phyloP scores from a whole-genome alignment of 768 basidiomycete genomes.

The Lepiota venenata region DNA sequence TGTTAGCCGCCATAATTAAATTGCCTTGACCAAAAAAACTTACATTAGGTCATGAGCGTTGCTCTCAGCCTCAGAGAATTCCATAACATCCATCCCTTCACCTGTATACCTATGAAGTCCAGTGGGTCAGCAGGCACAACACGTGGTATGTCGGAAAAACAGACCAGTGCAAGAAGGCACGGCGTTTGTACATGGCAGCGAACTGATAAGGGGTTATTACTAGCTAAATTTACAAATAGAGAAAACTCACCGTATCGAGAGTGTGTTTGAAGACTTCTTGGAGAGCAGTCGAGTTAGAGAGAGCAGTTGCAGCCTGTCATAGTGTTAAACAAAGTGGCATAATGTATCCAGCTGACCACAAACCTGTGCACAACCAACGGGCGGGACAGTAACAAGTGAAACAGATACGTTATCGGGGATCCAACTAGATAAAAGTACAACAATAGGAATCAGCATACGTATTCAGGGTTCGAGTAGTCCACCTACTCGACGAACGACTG shows the following conservation, averaged over 20 bases:
- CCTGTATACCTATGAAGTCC: constrained; percentile 58
- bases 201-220: constrained; percentile 43
- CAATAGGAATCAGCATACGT: neutral
- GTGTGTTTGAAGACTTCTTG: constrained; percentile 85
- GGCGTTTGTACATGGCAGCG: constrained; percentile 75
- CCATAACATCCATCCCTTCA: constrained; percentile 88
- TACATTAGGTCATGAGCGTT: constrained; percentile 80
- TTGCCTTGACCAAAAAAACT: constrained; percentile 24
- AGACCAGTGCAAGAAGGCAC: constrained; percentile 84
- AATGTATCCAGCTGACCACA: constrained; percentile 16
- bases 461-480: neutral
- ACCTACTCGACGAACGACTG: constrained; percentile 77
- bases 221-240: constrained; percentile 3
- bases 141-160: neutral
- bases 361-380: constrained; percentile 73
- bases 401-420: constrained; percentile 90
- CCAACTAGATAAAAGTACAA: constrained; percentile 49
- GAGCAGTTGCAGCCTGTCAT: constrained; percentile 59
- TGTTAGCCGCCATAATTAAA: neutral
- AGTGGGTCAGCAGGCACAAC: neutral
- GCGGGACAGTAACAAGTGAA: constrained; percentile 78
- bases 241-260: constrained; percentile 45
- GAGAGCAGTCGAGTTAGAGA: constrained; percentile 78
- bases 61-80: constrained; percentile 87
- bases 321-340: constrained; percentile 9